Percentiles rank a stretch among this genome's conserved stretches.
phyloP scores from a whole-genome alignment of 129 eudicot genomes.

The Escallonia herrerae region DNA sequence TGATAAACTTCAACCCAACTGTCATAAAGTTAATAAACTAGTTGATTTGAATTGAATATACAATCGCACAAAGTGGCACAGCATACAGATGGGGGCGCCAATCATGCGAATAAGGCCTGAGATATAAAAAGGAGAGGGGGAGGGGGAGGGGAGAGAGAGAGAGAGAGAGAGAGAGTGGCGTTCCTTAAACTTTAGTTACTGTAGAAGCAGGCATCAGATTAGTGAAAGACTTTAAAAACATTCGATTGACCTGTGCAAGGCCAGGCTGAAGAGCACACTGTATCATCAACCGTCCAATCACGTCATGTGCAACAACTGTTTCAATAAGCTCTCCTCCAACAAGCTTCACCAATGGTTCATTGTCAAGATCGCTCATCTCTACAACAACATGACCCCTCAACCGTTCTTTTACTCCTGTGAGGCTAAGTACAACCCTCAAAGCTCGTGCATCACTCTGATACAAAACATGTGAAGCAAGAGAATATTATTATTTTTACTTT shows the following conservation, averaged over 20 bases:
- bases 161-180: no score
- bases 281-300: conserved; percentile 95
- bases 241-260: conserved; percentile 80
- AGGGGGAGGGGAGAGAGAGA: no score
- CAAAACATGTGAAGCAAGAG: neutral
- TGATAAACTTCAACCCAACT: no score
- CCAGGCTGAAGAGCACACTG: conserved; percentile 99
- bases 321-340: conserved; percentile 97
- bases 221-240: neutral
- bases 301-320: conserved; percentile 98
- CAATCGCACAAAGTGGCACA: no score
- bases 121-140: no score
- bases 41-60: no score
- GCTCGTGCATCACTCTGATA: conserved; percentile 97
- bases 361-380: conserved; percentile 98
- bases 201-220: neutral
- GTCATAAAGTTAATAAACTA: no score
- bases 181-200: neutral
- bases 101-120: no score
- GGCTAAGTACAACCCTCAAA: conserved; percentile 94
- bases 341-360: conserved; percentile 97
- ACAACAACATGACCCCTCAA: conserved; percentile 98
- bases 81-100: no score
- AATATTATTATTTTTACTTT: neutral
- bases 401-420: conserved; percentile 92